phyloP scores from a whole-genome alignment of 2,329 filamentous ascomycete species.

The Botrytis pseudocinerea region DNA sequence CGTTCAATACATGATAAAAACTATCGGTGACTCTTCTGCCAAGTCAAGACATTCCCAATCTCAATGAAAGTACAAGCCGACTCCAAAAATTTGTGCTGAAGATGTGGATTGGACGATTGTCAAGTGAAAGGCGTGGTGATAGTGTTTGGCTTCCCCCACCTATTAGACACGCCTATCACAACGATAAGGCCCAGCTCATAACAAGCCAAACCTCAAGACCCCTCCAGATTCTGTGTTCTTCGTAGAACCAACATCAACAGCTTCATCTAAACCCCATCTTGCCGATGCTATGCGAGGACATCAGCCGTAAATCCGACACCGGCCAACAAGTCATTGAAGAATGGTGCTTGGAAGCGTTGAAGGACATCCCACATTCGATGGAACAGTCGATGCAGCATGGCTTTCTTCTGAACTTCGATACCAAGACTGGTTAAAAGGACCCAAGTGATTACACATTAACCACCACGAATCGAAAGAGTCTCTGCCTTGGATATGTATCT shows the following conservation, averaged over 20 bases:
- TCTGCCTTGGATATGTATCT: background rate
- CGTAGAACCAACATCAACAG: background rate
- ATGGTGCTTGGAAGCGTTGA: background rate
- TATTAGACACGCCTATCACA: background rate
- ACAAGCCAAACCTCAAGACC: background rate
- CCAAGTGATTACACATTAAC: background rate
- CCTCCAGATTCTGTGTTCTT: background rate
- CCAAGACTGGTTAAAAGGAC: background rate
- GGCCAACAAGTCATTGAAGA: background rate
- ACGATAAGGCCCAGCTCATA: background rate
- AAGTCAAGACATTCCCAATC: background rate
- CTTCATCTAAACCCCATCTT: background rate
- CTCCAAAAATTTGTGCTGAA: background rate
- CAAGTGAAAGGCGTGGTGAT: conserved; percentile 16
- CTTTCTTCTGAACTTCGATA: background rate
- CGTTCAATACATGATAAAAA: background rate
- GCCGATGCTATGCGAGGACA: background rate
- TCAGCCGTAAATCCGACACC: background rate
- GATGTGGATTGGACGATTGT: background rate
- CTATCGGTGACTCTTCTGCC: background rate
- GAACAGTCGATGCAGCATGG: background rate
- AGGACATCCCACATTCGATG: background rate
- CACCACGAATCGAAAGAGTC: background rate
- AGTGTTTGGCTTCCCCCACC: background rate
- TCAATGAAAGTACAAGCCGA: background rate